A percentile compares a stretch with the other conserved stretches of the same genome.
Evolutionary conservation across 352 stramenopile species (phyloP).

Genomic region (Phytophthora boehmeriae): DNA sequence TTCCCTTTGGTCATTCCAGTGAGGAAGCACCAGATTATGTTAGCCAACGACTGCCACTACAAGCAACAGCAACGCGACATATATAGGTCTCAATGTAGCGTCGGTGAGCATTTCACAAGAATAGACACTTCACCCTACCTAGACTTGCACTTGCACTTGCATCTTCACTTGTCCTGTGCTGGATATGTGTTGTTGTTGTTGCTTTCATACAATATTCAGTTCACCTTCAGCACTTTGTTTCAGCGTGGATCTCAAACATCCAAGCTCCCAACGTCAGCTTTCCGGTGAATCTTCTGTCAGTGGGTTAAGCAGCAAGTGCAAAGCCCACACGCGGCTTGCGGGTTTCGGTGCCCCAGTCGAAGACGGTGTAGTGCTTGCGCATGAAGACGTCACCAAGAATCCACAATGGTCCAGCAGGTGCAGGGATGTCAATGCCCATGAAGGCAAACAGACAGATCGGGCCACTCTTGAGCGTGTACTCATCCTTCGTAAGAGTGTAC

Average conservation of each 20-base stretch:
- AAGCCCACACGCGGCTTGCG: conserved; percentile 88
- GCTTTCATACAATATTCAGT: conserved; percentile 11
- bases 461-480: conserved; percentile 94
- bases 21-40: background rate
- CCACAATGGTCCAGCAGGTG: conserved; percentile 71
- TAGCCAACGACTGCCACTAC: conserved; percentile 3
- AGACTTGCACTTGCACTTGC: conserved; percentile 1
- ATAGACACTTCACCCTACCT: conserved; percentile 15
- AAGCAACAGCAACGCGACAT: conserved; percentile 9
- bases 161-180: too few relatives aligned
- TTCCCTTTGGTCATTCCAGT: conserved; percentile 30
- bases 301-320: conserved; percentile 61
- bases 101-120: conserved; percentile 26
- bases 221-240: conserved; percentile 1
- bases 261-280: background rate
- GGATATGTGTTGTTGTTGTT: background rate
- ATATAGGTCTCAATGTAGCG: conserved; percentile 29
- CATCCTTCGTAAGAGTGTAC: conserved; percentile 92
- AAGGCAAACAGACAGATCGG: conserved; percentile 95
- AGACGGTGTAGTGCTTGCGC: conserved; percentile 95
- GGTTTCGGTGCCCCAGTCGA: conserved; percentile 86
- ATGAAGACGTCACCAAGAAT: conserved; percentile 96
- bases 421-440: conserved; percentile 95
- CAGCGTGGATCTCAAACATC: conserved; percentile 4
- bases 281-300: background rate